Base-by-base conservation (phyloP, 495 filamentous ascomycete genomes). In the Aspergillus biplanus region DNA sequence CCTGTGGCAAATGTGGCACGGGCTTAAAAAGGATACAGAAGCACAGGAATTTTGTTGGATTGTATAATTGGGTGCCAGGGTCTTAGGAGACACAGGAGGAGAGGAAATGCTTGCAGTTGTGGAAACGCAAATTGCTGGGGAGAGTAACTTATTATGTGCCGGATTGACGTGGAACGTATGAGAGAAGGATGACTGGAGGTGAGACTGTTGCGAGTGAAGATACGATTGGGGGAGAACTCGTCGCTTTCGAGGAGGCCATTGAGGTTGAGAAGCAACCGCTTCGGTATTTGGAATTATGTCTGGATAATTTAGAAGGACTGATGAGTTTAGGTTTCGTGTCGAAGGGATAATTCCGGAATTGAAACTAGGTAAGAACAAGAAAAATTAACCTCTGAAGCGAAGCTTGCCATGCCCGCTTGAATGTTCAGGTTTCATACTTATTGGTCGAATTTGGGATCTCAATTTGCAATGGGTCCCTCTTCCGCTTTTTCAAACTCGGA, bases 1-100 rank as follows among this genome's bases (percentile, higher is more conserved):
- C 21, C 80, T 72, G 56, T 81, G 73, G 56, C 83, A 85, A 56
- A 85, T 78, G 65, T 85, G 80, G 39, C 83, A 85, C 2, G 80
- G 79, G 33, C 74, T 73, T 3, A 84, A 72, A 21, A 69, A 71
- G 0, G 72, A 69, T 7, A 70, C 62, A 34, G 74, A 71, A 27
- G 70, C 61, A 33, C 71, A 70, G 37, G 62, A 63, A 27, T 52
- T 64, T 52, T 65, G 52, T 42, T 69, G 67, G 21, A 33, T 15
- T 46, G 69, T 65, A 27, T 67, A 53, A 8, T 69, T 56, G 0
- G 75, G 72, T 18, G 76, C 66, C 32, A 74, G 52, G 6, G 72
- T 72, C 58, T 72, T 78, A 4, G 75, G 75, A 7, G 77, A 77
- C 18, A 78, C 68, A 5, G 75, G 74, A 5, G 77, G 72, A 2